Conservation (phyloP, 2,329 filamentous ascomycete genomes). For the Lizonia empirigonia region DNA sequence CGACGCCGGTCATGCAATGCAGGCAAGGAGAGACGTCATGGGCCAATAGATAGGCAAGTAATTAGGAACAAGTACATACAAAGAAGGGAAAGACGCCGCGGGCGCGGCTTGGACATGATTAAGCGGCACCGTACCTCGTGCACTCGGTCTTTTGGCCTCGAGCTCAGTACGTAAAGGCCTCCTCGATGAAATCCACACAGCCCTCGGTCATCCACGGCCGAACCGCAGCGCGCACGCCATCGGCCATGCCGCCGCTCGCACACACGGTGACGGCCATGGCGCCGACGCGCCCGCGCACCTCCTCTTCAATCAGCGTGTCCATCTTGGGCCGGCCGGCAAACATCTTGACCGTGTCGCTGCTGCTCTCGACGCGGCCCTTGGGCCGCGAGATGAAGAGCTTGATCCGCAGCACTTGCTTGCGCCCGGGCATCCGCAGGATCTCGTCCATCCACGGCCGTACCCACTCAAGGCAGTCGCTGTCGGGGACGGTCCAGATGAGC, state of each 20-base stretch:
- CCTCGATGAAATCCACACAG: constrained; percentile 66
- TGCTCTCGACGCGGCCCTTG: constrained; percentile 60
- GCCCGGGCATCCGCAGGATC: constrained; percentile 64
- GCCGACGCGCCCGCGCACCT: constrained; percentile 61
- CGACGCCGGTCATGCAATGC: too few relatives aligned
- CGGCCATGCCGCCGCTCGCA: constrained; percentile 66
- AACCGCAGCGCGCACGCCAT: constrained; percentile 63
- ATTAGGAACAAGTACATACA: constrained; percentile 36
- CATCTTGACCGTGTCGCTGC: constrained; percentile 66
- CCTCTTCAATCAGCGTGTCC: constrained; percentile 61
- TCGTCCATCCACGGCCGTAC: constrained; percentile 70
- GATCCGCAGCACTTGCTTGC: constrained; percentile 64
- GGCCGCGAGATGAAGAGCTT: constrained; percentile 69
- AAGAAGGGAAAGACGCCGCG: too few relatives aligned
- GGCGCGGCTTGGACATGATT: too few relatives aligned
- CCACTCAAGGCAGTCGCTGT: constrained; percentile 68
- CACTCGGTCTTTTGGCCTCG: too few relatives aligned
- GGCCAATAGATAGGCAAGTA: constrained; percentile 18
- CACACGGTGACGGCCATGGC: constrained; percentile 67
- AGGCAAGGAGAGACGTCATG: constrained; percentile 32
- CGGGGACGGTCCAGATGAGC: constrained; percentile 80
- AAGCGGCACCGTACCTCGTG: too few relatives aligned
- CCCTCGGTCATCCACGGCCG: constrained; percentile 58
- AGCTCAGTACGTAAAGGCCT: constrained; percentile 66
- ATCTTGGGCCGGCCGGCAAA: constrained; percentile 64